Base-by-base conservation (phyloP, 179 eudicot genomes). In the Silene coronaria region DNA sequence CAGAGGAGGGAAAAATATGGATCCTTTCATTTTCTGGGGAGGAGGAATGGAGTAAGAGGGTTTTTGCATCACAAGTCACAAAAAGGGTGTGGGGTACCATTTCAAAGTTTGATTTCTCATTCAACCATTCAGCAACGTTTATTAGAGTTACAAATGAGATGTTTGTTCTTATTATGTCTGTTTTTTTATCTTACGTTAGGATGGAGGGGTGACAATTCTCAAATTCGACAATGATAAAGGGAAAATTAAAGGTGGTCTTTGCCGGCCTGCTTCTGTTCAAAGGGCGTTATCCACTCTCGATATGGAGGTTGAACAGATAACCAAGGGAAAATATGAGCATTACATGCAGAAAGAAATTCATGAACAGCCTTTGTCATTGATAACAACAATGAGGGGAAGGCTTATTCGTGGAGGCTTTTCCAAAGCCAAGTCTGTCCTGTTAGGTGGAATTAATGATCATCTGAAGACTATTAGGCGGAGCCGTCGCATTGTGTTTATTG, bases 261-360 rank as follows among this genome's bases (percentile, higher is more conserved):
- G 86, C 72, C 90, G 91, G 64, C 90, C 98, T 80, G 89, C 93
- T 71, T 91, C 98, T 70, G 97, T 96, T 63, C 90, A 96, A 81
- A 95, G 96, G 68, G 98, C 97, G 13, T 81, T 96, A 58, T 96
- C 99, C 72, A 81, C 89, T 80, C 96, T 96, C 45, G 93, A 96
- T 82, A 96, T 96, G 99, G 99, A 96, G 84, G 99, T 96, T 77
- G 96, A 96, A 75, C 99, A 96, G 85, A 96, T 96, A 77, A 93
- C 90, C 74, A 96, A 96, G 88, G 97, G 99, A 76, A 91, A 87
- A 38, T 96, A 93, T 62, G 90, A 96, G 78, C 98, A 96, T 74
- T 91, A 92, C 78, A 91, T 96, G 99, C 97, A 96, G 82, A 96
- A 96, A 77, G 99, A 96, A 77, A 93, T 96, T 72, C 99, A 96